phyloP scores from a whole-genome alignment of 352 stramenopile species.

The Plasmopara muralis region DNA sequence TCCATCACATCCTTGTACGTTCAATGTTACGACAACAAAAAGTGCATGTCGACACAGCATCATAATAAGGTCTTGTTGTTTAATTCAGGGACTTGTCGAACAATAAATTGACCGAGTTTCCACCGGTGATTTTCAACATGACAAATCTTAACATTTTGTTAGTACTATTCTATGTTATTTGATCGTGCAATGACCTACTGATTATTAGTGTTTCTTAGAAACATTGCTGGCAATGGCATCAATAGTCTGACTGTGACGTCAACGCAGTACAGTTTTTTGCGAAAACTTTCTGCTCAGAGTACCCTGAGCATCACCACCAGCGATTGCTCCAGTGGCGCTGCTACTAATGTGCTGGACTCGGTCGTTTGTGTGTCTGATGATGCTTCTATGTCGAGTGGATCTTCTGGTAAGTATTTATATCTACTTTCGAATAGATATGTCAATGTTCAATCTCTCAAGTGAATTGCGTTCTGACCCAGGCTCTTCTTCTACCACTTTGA shows the following conservation, averaged over 20 bases:
- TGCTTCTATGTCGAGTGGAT: conserved; percentile 12
- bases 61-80: conserved; percentile 1
- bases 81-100: conserved; percentile 33
- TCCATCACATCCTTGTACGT: conserved; percentile 38
- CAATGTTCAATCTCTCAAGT: neutral
- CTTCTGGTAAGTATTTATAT: conserved; percentile 13
- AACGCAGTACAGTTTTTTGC: conserved; percentile 37
- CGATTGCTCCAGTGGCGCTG: conserved; percentile 30
- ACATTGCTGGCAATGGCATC: conserved; percentile 53
- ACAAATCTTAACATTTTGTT: conserved; percentile 58
- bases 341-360: conserved; percentile 40
- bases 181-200: neutral
- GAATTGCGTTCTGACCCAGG: conserved; percentile 8
- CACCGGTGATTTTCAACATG: conserved; percentile 59
- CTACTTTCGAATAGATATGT: neutral
- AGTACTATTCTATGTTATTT: conserved; percentile 8
- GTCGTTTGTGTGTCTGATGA: conserved; percentile 45
- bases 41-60: too few species aligned
- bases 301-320: conserved; percentile 33
- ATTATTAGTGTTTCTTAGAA: conserved; percentile 15
- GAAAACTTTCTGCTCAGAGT: conserved; percentile 34
- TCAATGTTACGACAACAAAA: neutral
- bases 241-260: conserved; percentile 34
- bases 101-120: conserved; percentile 54
- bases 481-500: conserved; percentile 30